Evolutionary conservation across 352 stramenopile genomes (phyloP), one percentile per base, ranked within the genome.

Genomic region (Pythium sp.): DNA sequence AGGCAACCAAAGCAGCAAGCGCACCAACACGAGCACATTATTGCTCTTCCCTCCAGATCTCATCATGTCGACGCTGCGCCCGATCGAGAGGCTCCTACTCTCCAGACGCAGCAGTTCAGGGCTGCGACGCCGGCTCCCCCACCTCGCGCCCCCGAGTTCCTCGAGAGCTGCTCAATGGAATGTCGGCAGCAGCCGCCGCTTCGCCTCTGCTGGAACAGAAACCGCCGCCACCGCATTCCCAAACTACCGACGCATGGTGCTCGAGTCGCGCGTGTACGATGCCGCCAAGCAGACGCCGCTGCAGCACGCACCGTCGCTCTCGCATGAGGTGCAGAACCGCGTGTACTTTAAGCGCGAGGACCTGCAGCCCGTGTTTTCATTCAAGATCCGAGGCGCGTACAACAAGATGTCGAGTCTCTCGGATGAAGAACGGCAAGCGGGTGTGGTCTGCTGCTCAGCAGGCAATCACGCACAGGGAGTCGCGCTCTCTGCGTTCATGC

Each of bases 391-490:
- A 58, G 97, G 97, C 62, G 97, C 97, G 1, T 99, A 99, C 91
- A 99, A 99, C 87, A 99, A 99, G 81, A 99, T 99, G 90, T 92
- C 92, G 18, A 94, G 87, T 72, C 75, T 99, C 14, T 80, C 90
- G 6, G 61, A 67, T 18, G 75, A 80, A 26, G 78, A 98, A 66
- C 89, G 96, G 47, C 71, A 73, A 1, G 74, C 75, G 0, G 97
- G 97, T 8, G 90, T 92, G 43, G 86, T 95, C 11, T 88, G 84
- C 32, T 94, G 87, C 59, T 94, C 87, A 43, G 89, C 90, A 0
- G 98, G 98, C 15, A 99, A 99, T 82, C 98, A 99, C 80, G 98
- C 97, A 0, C 98, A 99, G 70, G 98, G 98, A 62, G 97, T 99
- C 18, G 97, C 97, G 15, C 79, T 99, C 11, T 98, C 95, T 11